phyloP scores from a whole-genome alignment of 805 yeast species.

The Saccharomycopsis schoenii region DNA sequence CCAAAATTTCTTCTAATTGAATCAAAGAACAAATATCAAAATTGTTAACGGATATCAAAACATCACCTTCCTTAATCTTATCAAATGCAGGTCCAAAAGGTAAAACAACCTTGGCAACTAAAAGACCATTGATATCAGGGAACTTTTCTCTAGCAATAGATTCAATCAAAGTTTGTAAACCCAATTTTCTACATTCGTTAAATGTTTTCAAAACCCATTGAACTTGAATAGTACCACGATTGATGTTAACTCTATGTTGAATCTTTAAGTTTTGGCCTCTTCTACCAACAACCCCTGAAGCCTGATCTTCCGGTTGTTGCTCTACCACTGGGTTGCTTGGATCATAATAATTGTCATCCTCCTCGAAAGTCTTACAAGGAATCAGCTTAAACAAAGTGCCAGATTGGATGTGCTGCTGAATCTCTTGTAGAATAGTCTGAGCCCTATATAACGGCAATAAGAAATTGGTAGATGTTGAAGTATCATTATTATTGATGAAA shows the following conservation, averaged over 20 bases:
- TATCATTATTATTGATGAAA: constrained; percentile 19
- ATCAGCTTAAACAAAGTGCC: constrained; percentile 13
- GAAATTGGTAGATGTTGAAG: constrained; percentile 18
- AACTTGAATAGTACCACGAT: constrained; percentile 19
- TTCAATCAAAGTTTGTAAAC: constrained; percentile 19
- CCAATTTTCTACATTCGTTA: constrained; percentile 19
- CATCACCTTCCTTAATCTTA: constrained; percentile 19
- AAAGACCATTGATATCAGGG: constrained; percentile 20
- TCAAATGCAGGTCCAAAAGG: constrained; percentile 19
- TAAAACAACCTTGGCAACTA: constrained; percentile 18
- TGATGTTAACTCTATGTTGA: constrained; percentile 17
- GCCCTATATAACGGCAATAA: constrained; percentile 19
- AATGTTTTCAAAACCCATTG: constrained; percentile 20
- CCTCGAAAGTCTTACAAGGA: constrained; percentile 14
- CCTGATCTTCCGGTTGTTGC: neutral
- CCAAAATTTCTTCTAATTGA: constrained; percentile 19
- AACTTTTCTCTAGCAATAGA: constrained; percentile 19
- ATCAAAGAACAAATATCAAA: constrained; percentile 19
- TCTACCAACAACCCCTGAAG: neutral
- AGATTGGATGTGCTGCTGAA: constrained; percentile 12
- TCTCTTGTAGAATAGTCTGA: constrained; percentile 15
- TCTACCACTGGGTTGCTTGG: constrained; percentile 14
- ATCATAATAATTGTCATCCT: constrained; percentile 16
- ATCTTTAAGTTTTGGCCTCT: constrained; percentile 6
- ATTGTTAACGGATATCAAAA: constrained; percentile 19